These are phyloP conservation scores for Coemansia brasiliensis DNA, from an alignment of 192 early-diverging fungal genomes.

Conservation along the genomic window DNA sequence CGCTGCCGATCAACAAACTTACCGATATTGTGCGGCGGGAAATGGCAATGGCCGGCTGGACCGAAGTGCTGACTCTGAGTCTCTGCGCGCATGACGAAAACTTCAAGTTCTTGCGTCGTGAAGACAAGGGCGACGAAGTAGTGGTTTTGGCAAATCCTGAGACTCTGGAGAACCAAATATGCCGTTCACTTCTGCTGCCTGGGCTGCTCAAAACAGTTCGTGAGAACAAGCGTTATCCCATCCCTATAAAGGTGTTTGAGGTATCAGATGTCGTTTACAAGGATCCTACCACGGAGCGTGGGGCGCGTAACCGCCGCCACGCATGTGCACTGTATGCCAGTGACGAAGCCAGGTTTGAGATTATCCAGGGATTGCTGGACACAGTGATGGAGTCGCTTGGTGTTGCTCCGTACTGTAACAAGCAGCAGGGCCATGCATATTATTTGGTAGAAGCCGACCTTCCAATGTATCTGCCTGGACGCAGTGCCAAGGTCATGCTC, in stretches of 20 bases:
- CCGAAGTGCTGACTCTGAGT: slow-evolving; percentile 90
- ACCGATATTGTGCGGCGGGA: slow-evolving; percentile 83
- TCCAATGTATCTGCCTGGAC: slow-evolving; percentile 87
- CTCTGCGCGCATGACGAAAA: slow-evolving; percentile 99
- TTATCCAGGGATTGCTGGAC: slow-evolving; percentile 90
- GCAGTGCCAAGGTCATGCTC: slow-evolving; percentile 83
- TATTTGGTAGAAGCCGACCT: slow-evolving; percentile 44
- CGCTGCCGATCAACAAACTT: slow-evolving; percentile 92
- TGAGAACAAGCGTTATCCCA: slow-evolving; percentile 81
- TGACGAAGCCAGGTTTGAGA: slow-evolving; percentile 70
- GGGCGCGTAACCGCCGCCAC: slow-evolving; percentile 86
- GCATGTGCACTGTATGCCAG: slow-evolving; percentile 82
- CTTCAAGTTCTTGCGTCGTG: slow-evolving; percentile 81
- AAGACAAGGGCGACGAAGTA: slow-evolving; percentile 76
- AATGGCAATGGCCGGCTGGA: slow-evolving; percentile 88
- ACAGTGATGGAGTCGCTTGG: slow-evolving; percentile 81
- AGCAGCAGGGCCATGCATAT: slow-evolving; percentile 22
- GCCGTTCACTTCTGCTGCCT: slow-evolving; percentile 87
- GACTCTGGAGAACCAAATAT: slow-evolving; percentile 88
- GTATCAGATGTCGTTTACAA: slow-evolving; percentile 93
- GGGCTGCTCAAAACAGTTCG: slow-evolving; percentile 92
- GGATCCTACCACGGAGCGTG: slow-evolving; percentile 75
- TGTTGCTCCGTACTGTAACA: slow-evolving; percentile 9
- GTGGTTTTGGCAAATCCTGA: slow-evolving; percentile 91
- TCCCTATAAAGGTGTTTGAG: slow-evolving; percentile 95